Conservation (phyloP, 2,329 filamentous ascomycete species). For the Epichloe baconii region DNA sequence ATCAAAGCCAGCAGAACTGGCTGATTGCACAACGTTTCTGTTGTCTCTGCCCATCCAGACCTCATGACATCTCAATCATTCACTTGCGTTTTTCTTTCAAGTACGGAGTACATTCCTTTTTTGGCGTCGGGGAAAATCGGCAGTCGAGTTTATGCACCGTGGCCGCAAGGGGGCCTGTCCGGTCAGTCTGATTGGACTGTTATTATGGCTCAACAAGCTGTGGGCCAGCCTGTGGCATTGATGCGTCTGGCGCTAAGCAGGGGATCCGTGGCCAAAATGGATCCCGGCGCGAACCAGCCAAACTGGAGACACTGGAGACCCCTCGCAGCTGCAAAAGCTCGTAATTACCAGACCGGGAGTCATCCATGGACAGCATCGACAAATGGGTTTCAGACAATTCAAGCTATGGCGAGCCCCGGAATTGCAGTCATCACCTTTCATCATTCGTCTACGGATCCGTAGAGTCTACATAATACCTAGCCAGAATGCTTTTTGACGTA, state of each 20-base stretch:
- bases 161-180: constrained; percentile 4
- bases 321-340: background rate
- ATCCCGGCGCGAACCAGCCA: background rate
- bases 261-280: constrained; percentile 3
- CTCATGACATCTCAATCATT: background rate
- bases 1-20: too few species aligned
- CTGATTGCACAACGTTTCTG: too few species aligned
- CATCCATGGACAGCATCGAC: too few species aligned
- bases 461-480: background rate
- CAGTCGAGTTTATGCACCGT: too few species aligned
- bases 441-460: too few species aligned
- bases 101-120: too few species aligned
- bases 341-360: too few species aligned
- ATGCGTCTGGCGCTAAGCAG: constrained; percentile 15
- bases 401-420: too few species aligned
- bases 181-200: constrained; percentile 15
- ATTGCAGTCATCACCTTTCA: too few species aligned
- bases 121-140: too few species aligned
- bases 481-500: background rate
- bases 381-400: too few species aligned
- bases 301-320: background rate
- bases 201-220: constrained; percentile 4
- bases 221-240: constrained; percentile 13
- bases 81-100: background rate
- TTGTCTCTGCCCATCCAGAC: too few species aligned